Evolutionary conservation across 257 asterid genomes (phyloP).

Genomic region (Solanum etuberosum): DNA sequence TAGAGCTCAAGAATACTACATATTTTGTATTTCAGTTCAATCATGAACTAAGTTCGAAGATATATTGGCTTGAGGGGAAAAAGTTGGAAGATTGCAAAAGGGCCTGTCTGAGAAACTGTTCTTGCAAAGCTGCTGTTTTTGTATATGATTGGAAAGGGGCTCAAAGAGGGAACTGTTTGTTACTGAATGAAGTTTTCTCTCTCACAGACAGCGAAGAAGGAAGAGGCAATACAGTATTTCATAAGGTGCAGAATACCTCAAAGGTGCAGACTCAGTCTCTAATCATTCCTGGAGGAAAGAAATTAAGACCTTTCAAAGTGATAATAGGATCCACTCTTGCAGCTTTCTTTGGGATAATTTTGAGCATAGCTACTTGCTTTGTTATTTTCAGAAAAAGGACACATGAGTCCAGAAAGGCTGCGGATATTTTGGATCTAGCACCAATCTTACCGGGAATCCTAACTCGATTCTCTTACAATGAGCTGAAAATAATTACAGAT

Average conservation of each 20-base stretch:
- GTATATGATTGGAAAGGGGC: too few species aligned
- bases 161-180: background rate
- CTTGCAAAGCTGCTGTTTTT: slow-evolving; percentile 1
- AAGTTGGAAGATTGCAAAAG: background rate
- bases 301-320: background rate
- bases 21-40: too few species aligned
- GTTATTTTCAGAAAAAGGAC: background rate
- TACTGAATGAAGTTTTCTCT: background rate
- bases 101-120: slow-evolving; percentile 1
- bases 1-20: background rate
- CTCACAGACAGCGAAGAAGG: background rate
- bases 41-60: too few species aligned
- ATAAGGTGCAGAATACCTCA: background rate
- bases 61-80: background rate
- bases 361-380: background rate
- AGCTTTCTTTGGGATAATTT: background rate
- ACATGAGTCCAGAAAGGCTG: background rate
- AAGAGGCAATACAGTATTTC: background rate
- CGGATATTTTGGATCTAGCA: background rate
- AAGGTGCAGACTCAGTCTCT: background rate
- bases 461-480: background rate
- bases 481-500: background rate
- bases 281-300: background rate
- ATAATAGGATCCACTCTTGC: background rate
- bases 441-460: background rate